These are phyloP conservation scores for Zygosaccharomyces lentus DNA, from an alignment of 805 yeast genomes.

Conservation along the genomic window DNA sequence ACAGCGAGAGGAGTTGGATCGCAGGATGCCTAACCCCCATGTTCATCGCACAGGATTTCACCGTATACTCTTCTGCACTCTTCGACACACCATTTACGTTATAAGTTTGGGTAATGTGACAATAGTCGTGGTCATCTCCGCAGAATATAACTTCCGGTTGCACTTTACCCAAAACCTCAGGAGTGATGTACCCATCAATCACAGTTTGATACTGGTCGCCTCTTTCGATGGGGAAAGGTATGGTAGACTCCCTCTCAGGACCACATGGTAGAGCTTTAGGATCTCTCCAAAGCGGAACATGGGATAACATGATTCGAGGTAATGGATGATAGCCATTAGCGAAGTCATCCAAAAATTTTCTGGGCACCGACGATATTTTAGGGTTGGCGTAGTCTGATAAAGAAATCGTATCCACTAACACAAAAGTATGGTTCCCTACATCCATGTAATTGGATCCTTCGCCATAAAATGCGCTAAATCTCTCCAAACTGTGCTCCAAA, in stretches of 20 bases:
- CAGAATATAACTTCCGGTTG: constrained; percentile 70
- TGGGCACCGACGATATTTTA: constrained; percentile 44
- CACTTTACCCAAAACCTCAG: constrained; percentile 52
- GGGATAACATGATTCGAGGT: constrained; percentile 73
- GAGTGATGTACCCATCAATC: constrained; percentile 57
- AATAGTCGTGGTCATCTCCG: constrained; percentile 97
- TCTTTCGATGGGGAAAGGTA: constrained; percentile 58
- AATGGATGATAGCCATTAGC: constrained; percentile 26
- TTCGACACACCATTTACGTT: constrained; percentile 21
- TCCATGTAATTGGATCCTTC: constrained; percentile 49
- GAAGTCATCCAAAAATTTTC: constrained; percentile 46
- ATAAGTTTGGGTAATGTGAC: constrained; percentile 61
- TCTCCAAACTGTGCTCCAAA: constrained; percentile 46
- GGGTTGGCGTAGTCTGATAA: constrained; percentile 55
- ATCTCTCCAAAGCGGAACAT: constrained; percentile 81
- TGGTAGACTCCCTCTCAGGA: constrained; percentile 62
- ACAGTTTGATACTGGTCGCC: constrained; percentile 92
- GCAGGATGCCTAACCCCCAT: constrained; percentile 88
- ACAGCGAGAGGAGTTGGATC: constrained; percentile 70
- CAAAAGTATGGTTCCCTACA: constrained; percentile 66
- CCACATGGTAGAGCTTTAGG: constrained; percentile 67
- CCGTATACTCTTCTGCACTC: constrained; percentile 69
- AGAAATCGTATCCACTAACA: constrained; percentile 80
- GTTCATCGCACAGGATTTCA: constrained; percentile 88
- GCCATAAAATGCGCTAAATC: constrained; percentile 76